Evolutionary conservation across 2,329 filamentous ascomycete species (phyloP), one percentile per base, ranked within the genome.

Genomic region (Ustulina deusta): DNA sequence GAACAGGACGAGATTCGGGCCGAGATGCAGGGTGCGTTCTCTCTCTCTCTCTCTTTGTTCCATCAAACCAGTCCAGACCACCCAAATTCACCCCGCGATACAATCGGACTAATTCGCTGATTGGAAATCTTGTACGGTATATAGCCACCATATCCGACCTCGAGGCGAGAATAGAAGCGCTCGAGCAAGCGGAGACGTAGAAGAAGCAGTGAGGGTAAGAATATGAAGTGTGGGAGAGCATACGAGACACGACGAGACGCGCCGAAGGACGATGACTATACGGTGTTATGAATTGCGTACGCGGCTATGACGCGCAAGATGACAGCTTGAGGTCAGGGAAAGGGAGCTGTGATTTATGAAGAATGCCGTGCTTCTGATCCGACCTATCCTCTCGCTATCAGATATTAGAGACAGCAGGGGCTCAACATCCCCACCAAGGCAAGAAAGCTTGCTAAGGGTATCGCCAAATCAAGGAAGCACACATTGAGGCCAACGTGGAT

Each of bases 1-100:
- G 92, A 94, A 79, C 86, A 87, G 38, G 85, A 92, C 61, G 93
- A 96, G 81, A 83, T 87, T 64, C 89, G 86, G 75, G 81, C 82
- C 22, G 83, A 89, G 51, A 87, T 86, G 72, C 80, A 86, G 72
- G 85, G 89, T 90, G 74, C 66, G 82, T 75, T 32, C 25, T 32
- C 22, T 9, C 2, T 17, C 7, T 57, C 20, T 52, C 51, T 36
- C 27, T 10, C 25, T 11, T 38, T 25, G 7, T 22, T 13, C 7
- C 15, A 22, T 40, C 13, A 17, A 48, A 32, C 9, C 34, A 6
- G 25, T 13, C 29, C 17, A 36, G 51, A 3, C 17, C 20, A 40
- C 6, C 46, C 22, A 11, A 46, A 46, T 15, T 22, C 11, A 25
- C 27, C 22, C 52, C 4, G 2, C n/a, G 15, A 15, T 40, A 20